These are phyloP conservation scores for Russula griseocarnosa DNA, from an alignment of 768 basidiomycete species.

Conservation along the genomic window DNA sequence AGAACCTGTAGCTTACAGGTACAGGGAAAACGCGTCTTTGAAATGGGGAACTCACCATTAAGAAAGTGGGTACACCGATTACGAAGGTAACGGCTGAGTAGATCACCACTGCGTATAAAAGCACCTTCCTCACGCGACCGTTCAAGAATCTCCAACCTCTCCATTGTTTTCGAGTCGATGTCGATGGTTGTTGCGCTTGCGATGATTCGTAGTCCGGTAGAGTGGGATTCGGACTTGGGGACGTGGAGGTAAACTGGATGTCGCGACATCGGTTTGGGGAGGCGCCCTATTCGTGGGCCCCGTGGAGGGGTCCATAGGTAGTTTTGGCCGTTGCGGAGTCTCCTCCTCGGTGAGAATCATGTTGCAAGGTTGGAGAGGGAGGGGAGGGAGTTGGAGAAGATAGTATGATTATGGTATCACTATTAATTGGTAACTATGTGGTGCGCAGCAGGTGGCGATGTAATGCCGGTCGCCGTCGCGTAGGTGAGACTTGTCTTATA, in stretches of 20 bases:
- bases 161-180: constrained; percentile 6
- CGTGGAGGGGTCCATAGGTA: constrained; percentile 27
- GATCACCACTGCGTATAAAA: constrained; percentile 46
- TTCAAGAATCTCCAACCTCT: constrained; percentile 33
- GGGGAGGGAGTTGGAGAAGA: background rate
- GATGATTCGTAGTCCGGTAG: constrained; percentile 72
- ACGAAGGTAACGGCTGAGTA: constrained; percentile 55
- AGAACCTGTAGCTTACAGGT: background rate
- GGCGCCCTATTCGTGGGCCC: constrained; percentile 25
- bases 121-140: constrained; percentile 46
- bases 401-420: background rate
- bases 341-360: constrained; percentile 36
- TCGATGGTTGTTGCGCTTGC: constrained; percentile 45
- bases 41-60: constrained; percentile 44
- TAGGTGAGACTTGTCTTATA: constrained; percentile 7
- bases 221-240: constrained; percentile 36
- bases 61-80: constrained; percentile 55
- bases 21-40: background rate
- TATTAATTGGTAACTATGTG: constrained; percentile 14
- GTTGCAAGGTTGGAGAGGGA: constrained; percentile 16
- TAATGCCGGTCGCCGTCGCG: background rate
- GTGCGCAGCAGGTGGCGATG: background rate
- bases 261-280: background rate
- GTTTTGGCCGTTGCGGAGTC: constrained; percentile 31
- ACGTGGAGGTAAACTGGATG: background rate